Conservation (phyloP, 2,329 filamentous ascomycete genomes). For the Xylariaceae sp. region DNA sequence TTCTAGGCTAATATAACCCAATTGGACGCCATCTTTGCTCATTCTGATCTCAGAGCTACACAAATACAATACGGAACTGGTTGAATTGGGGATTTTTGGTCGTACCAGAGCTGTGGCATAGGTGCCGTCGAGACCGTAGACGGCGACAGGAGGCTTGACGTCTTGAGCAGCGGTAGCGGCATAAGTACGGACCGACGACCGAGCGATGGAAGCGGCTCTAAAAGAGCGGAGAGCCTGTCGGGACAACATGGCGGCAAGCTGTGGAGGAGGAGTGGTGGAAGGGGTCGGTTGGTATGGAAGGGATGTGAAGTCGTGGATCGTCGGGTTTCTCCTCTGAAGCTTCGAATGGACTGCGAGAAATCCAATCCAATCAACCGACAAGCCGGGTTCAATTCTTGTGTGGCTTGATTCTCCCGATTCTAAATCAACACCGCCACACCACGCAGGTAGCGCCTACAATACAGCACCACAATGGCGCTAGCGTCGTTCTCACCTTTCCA, state of each 20-base stretch:
- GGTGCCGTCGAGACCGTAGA: constrained; percentile 96
- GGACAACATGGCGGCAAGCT: constrained; percentile 52
- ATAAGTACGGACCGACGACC: constrained; percentile 67
- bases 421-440: constrained; percentile 6
- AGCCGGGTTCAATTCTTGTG: constrained; percentile 24
- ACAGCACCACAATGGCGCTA: not conserved
- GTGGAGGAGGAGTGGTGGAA: not conserved
- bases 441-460: constrained; percentile 3
- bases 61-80: constrained; percentile 1
- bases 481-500: not conserved
- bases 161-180: constrained; percentile 63
- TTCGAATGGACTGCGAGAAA: constrained; percentile 27
- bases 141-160: constrained; percentile 78
- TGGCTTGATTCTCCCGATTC: constrained; percentile 17
- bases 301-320: constrained; percentile 12
- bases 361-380: constrained; percentile 18
- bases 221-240: constrained; percentile 56
- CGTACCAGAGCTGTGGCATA: constrained; percentile 98
- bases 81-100: constrained; percentile 17
- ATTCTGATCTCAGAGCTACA: no score
- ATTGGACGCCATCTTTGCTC: constrained; percentile 2
- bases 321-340: constrained; percentile 19
- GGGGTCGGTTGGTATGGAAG: constrained; percentile 20
- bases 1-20: no score
- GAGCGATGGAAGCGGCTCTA: constrained; percentile 56